Evolutionary conservation across 768 basidiomycete species (phyloP).

Genomic region (Gelatoporia subvermispora): DNA sequence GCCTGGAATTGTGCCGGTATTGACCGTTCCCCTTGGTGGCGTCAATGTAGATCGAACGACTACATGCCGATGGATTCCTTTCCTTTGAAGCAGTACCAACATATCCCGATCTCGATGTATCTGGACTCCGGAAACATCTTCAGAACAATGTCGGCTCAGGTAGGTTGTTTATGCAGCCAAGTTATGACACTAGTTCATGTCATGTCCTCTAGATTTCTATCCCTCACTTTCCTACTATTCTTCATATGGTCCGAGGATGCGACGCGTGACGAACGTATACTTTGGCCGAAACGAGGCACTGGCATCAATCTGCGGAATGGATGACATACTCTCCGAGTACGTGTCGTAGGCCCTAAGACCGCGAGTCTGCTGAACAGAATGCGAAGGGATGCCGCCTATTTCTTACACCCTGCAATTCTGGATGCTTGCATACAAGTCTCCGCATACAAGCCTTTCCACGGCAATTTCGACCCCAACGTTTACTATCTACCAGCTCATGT

Average conservation of each 20-base stretch:
- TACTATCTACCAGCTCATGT: slow-evolving; percentile 30
- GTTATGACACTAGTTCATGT: not conserved
- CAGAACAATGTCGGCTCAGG: not conserved
- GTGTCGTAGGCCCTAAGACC: not conserved
- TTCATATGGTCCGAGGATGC: slow-evolving; percentile 1
- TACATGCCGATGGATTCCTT: not conserved
- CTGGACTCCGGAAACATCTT: slow-evolving; percentile 4
- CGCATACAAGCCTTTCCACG: slow-evolving; percentile 27
- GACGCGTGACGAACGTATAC: not conserved
- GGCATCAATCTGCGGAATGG: slow-evolving; percentile 11
- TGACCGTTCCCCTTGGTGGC: too few relatives aligned
- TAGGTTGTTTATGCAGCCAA: not conserved
- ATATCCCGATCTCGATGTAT: slow-evolving; percentile 18
- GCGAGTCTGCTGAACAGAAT: not conserved
- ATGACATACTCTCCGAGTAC: slow-evolving; percentile 10
- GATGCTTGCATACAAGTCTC: slow-evolving; percentile 32
- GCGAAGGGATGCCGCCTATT: slow-evolving; percentile 21
- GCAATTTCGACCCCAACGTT: slow-evolving; percentile 21
- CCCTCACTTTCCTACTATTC: not conserved
- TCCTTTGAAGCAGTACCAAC: not conserved
- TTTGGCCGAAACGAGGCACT: not conserved
- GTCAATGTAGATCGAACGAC: not conserved
- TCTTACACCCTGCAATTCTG: slow-evolving; percentile 32
- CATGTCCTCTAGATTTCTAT: not conserved
- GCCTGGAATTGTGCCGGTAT: not conserved